Evolutionary conservation across 768 basidiomycete species (phyloP).

Genomic region (Steccherinum ochraceum): DNA sequence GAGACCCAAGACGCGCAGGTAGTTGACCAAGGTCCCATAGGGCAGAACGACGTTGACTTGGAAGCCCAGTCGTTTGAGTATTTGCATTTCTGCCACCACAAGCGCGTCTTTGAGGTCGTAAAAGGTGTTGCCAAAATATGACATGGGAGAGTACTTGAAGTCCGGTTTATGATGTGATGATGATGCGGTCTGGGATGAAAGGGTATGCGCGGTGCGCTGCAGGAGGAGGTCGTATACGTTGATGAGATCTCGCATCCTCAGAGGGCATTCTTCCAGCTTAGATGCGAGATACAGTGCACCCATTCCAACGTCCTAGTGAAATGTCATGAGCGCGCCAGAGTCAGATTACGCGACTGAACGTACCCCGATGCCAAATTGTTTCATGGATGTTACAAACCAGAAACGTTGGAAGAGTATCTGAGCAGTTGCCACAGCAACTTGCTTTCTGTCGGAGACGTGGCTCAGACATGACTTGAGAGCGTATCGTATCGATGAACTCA

Average conservation of each 20-base stretch:
- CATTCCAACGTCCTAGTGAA: conserved; percentile 49
- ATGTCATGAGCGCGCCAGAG: too few species aligned
- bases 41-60: conserved; percentile 91
- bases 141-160: conserved; percentile 77
- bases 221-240: conserved; percentile 89
- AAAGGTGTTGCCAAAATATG: conserved; percentile 82
- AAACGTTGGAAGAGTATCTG: conserved; percentile 96
- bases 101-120: conserved; percentile 94
- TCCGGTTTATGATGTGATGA: conserved; percentile 24
- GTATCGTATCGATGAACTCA: conserved; percentile 32
- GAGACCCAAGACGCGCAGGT: conserved; percentile 85
- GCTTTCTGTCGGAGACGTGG: conserved; percentile 57
- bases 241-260: conserved; percentile 90
- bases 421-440: conserved; percentile 94
- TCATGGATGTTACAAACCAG: conserved; percentile 93
- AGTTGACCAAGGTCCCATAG: conserved; percentile 93
- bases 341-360: conserved; percentile 28
- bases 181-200: conserved; percentile 25
- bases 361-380: conserved; percentile 90
- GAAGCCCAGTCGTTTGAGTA: conserved; percentile 93
- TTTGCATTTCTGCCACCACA: conserved; percentile 95
- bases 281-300: conserved; percentile 45
- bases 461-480: background rate
- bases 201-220: conserved; percentile 59
- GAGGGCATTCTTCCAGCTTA: conserved; percentile 87